Evolutionary conservation across 352 stramenopile species (phyloP).

Genomic region (Phytopythium helicoides): DNA sequence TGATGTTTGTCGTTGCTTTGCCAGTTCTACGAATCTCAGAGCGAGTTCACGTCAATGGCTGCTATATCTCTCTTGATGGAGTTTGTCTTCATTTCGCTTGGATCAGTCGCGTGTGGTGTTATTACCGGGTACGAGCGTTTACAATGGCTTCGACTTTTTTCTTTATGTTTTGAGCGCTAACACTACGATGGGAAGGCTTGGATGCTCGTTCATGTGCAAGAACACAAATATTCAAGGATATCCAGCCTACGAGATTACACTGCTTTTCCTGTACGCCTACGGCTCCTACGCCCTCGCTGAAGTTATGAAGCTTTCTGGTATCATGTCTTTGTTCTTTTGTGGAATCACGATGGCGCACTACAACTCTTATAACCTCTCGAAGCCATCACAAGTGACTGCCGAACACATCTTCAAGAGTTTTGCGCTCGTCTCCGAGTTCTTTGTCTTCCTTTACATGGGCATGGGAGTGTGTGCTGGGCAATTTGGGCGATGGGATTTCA

Average conservation of each 20-base stretch:
- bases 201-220: conserved; percentile 78
- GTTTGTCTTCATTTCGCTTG: conserved; percentile 78
- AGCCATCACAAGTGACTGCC: conserved; percentile 58
- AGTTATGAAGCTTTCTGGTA: conserved; percentile 78
- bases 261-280: conserved; percentile 72
- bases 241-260: conserved; percentile 71
- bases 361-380: conserved; percentile 75
- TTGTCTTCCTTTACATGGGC: conserved; percentile 80
- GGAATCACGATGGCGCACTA: conserved; percentile 86
- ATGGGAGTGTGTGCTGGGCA: conserved; percentile 70
- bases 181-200: conserved; percentile 45
- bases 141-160: background rate
- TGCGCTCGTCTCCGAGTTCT: conserved; percentile 67
- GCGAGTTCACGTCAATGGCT: conserved; percentile 64
- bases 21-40: conserved; percentile 75
- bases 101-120: conserved; percentile 75
- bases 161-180: no score
- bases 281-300: conserved; percentile 63
- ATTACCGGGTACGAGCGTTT: conserved; percentile 47
- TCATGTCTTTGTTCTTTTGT: conserved; percentile 93
- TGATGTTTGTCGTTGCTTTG: background rate
- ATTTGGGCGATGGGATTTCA: conserved; percentile 77
- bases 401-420: conserved; percentile 82
- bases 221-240: conserved; percentile 82
- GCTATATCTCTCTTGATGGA: conserved; percentile 62